Percentiles rank a stretch among this genome's conserved stretches.
phyloP scores from a whole-genome alignment of 352 stramenopile genomes.

The Globisporangium paroecandrum region DNA sequence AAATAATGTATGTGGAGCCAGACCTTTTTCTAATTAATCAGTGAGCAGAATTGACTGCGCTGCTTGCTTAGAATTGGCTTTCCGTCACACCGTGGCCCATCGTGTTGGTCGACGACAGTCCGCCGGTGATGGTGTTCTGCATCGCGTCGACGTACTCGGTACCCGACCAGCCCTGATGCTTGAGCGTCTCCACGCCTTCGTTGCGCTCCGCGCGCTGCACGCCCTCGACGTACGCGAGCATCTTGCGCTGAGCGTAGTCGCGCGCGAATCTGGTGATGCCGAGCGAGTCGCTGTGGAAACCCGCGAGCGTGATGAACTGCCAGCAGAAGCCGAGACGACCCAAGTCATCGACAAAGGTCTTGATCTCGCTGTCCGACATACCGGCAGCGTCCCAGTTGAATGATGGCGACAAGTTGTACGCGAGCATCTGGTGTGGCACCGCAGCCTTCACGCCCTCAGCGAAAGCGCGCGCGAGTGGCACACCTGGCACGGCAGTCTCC shows the following conservation, averaged over 20 bases:
- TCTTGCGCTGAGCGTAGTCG: conserved; percentile 87
- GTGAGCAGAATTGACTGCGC: not conserved
- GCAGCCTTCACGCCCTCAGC: conserved; percentile 90
- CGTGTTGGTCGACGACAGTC: conserved; percentile 94
- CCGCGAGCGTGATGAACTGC: conserved; percentile 99
- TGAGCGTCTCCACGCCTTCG: conserved; percentile 94
- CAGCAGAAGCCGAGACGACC: conserved; percentile 95
- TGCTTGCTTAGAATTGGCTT: conserved; percentile 88
- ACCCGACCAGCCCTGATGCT: conserved; percentile 97
- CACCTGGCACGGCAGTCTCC: conserved; percentile 94
- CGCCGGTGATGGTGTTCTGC: conserved; percentile 94
- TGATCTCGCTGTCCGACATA: conserved; percentile 93
- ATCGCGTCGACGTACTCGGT: conserved; percentile 96
- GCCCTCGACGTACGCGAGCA: conserved; percentile 96
- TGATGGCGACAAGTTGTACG: conserved; percentile 97
- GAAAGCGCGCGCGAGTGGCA: conserved; percentile 94
- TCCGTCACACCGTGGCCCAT: conserved; percentile 98
- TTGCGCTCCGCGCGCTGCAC: conserved; percentile 95
- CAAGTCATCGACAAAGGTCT: conserved; percentile 94
- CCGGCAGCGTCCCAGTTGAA: conserved; percentile 99
- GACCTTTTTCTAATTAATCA: not conserved
- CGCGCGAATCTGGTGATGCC: conserved; percentile 94
- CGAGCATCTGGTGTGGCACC: conserved; percentile 95
- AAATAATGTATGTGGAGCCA: conserved; percentile 13
- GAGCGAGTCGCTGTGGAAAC: conserved; percentile 97